phyloP scores from a whole-genome alignment of 306 rosid species.

The Quercus cerris region DNA sequence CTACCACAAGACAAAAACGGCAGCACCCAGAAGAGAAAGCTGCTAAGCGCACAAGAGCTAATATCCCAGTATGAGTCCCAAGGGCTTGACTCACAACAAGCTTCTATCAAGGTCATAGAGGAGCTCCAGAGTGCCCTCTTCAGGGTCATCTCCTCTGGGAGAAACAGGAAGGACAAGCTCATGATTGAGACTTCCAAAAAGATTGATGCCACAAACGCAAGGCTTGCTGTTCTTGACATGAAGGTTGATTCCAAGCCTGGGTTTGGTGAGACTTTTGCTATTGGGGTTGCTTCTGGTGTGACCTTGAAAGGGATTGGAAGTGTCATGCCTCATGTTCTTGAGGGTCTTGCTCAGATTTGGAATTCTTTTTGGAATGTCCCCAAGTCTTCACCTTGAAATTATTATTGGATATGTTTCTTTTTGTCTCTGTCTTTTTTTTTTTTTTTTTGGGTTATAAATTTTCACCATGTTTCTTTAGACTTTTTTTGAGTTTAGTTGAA shows the following conservation, averaged over 20 bases:
- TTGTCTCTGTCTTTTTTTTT: no score
- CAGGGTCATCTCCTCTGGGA: constrained; percentile 61
- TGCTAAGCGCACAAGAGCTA: constrained; percentile 58
- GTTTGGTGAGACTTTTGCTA: constrained; percentile 49
- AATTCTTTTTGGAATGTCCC: constrained; percentile 38
- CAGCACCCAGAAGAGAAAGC: constrained; percentile 35
- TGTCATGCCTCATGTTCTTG: constrained; percentile 53
- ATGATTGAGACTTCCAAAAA: constrained; percentile 57
- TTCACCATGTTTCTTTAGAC: no score
- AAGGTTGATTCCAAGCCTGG: constrained; percentile 90
- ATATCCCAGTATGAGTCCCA: constrained; percentile 79
- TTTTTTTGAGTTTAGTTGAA: no score
- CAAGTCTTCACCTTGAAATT: constrained; percentile 34
- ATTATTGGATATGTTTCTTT: no score
- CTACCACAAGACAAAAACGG: background rate
- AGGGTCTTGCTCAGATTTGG: constrained; percentile 60
- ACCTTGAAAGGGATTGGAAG: constrained; percentile 51
- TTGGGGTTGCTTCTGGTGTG: constrained; percentile 76
- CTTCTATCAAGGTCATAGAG: constrained; percentile 78
- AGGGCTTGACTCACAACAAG: constrained; percentile 61
- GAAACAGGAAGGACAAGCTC: constrained; percentile 56
- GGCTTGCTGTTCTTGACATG: constrained; percentile 61
- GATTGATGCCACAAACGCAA: constrained; percentile 44
- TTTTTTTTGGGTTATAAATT: no score
- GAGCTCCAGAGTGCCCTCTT: constrained; percentile 80